Conservation (phyloP, 148 eudicot species). For the Chenopodium quinoa region DNA sequence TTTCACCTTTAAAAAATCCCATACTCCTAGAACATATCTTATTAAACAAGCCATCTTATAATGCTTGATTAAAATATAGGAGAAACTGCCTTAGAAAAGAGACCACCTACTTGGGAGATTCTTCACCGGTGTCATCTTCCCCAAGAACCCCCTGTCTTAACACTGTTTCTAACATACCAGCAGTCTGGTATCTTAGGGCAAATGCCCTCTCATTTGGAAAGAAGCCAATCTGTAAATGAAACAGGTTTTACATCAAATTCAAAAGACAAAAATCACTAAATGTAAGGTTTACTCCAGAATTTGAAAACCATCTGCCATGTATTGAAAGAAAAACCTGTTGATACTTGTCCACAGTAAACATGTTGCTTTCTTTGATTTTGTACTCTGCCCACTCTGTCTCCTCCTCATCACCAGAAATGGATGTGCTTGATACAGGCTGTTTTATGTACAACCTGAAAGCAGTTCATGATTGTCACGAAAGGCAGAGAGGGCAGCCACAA, state of each 20-base stretch:
- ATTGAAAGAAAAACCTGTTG: conserved; percentile 67
- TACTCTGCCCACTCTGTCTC: conserved; percentile 89
- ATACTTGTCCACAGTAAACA: conserved; percentile 96
- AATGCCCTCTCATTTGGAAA: conserved; percentile 82
- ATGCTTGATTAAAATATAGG: background rate
- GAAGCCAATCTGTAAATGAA: conserved; percentile 89
- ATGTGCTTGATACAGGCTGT: conserved; percentile 61
- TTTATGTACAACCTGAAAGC: conserved; percentile 70
- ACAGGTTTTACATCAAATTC: conserved; percentile 33
- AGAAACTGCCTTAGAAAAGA: background rate
- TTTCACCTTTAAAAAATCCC: background rate
- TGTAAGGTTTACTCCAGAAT: background rate
- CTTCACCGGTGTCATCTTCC: conserved; percentile 96
- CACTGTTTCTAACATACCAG: conserved; percentile 90
- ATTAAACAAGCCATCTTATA: background rate
- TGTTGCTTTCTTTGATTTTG: conserved; percentile 93
- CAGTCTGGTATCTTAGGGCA: conserved; percentile 89
- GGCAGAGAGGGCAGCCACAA: background rate
- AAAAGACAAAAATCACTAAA: conserved; percentile 17
- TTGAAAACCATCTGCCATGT: background rate
- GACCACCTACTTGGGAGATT: conserved; percentile 67
- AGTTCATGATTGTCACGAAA: conserved; percentile 2
- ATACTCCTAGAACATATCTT: background rate
- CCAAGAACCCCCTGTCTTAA: conserved; percentile 90
- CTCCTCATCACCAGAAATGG: conserved; percentile 46